Base-by-base conservation (phyloP, 305 asterid species). In the Plantago lanceolata region DNA sequence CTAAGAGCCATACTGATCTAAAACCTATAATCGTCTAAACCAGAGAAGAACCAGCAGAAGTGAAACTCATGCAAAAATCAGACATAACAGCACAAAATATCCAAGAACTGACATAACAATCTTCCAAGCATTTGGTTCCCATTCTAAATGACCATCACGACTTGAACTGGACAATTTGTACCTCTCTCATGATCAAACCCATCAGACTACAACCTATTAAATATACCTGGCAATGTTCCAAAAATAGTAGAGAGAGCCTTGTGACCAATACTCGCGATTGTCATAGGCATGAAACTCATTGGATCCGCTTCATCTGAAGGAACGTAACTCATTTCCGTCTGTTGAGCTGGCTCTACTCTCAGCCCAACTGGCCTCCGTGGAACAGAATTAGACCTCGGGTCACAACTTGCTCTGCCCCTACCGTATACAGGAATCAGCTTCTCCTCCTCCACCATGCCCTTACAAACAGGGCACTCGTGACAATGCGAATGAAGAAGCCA, bases 401-500 rank as follows among this genome's bases (percentile, higher is more conserved):
- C 40, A 15, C 40, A 55, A 55, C 9, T 55, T 19, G 59, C 26
- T 26, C 21, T 55, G 19, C 59, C 59, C 43, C 59, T 55, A 13
- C 59, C 59, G 17, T 55, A 55, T 5, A 55, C 40, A 43, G 77
- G 73, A 24, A 73, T 71, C n/a, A 73, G 20, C 61, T 67, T 73
- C n/a, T 67, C 73, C 70, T 73, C 72, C 19, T 51, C 35, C 6
- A 78, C 63, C 1, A 63, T 57, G 52, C 79, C 66, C 62, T 74
- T 74, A 33, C 82, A 78, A 31, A 78, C 79, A 18, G 82, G 82
- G 64, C 82, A 78, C 48, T 72, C 75, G 1, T 68, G 77, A 15
- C 63, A 61, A 16, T 19, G 72, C 0, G 82, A 65, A 51, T 68
- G 75, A 8, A 45, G 21, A 31, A 78, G 79, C 82, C 82, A 78